Percentiles rank a stretch among this genome's conserved stretches.
These are phyloP conservation scores for Geotrichum cucujoidarum DNA, from an alignment of 1,139 yeast species.

Conservation along the genomic window DNA sequence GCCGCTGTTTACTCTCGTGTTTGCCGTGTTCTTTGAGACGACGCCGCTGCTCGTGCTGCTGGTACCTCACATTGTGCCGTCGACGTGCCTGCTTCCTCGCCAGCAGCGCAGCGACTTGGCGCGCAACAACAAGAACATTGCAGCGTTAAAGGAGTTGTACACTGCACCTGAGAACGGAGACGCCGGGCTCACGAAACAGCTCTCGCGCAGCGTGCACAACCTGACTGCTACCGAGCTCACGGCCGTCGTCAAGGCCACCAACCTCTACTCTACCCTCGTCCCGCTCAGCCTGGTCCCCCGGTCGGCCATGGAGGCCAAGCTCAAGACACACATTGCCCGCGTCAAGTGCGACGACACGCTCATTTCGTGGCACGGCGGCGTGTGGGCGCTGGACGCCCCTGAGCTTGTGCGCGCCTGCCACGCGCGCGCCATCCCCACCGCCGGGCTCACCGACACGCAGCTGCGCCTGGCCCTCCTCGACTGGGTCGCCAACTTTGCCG, in stretches of 20 bases:
- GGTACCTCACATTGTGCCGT: constrained; percentile 62
- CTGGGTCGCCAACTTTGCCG: constrained; percentile 27
- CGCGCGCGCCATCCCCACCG: constrained; percentile 28
- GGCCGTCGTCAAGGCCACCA: constrained; percentile 5
- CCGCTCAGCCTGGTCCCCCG: constrained; percentile 10
- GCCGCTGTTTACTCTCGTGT: constrained; percentile 57
- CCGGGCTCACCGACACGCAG: constrained; percentile 13
- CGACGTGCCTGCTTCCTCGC: constrained; percentile 60
- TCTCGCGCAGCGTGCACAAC: constrained; percentile 10
- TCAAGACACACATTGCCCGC: constrained; percentile 25
- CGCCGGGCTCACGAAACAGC: constrained; percentile 3
- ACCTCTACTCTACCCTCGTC: constrained; percentile 10
- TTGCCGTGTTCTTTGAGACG: constrained; percentile 55
- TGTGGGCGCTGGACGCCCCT: constrained; percentile 26
- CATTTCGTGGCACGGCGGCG: constrained; percentile 33
- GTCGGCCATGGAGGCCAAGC: constrained; percentile 9
- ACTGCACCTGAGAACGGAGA: constrained; percentile 1
- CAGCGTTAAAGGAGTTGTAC: constrained; percentile 14
- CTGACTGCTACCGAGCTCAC: constrained; percentile 3
- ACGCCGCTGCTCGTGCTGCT: constrained; percentile 57
- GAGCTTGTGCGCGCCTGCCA: constrained; percentile 33
- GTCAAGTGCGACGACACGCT: constrained; percentile 32
- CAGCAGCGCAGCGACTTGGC: constrained; percentile 34
- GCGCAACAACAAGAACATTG: constrained; percentile 19
- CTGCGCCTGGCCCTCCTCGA: constrained; percentile 21